phyloP scores from a whole-genome alignment of 2,329 filamentous ascomycete species.

The Aspergillus persii region DNA sequence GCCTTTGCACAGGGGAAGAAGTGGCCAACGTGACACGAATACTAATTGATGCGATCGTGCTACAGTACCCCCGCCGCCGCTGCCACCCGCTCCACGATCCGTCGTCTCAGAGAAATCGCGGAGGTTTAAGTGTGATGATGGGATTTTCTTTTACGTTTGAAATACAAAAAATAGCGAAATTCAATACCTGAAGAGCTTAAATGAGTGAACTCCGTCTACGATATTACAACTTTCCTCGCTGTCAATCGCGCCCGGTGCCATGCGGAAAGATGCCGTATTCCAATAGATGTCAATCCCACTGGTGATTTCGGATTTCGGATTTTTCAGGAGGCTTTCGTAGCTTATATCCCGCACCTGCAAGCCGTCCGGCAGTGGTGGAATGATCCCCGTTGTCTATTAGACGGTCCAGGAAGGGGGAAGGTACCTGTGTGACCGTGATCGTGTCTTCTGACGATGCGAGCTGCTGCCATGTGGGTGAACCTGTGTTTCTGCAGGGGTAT shows the following conservation, averaged over 20 bases:
- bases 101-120: conserved; percentile 94
- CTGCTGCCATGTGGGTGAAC: conserved; percentile 9
- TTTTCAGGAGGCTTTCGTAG: background rate
- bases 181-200: conserved; percentile 30
- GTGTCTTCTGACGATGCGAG: conserved; percentile 9
- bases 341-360: background rate
- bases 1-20: background rate
- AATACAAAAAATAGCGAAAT: conserved; percentile 38
- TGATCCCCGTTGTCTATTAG: no score
- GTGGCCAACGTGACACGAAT: conserved; percentile 8
- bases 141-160: conserved; percentile 37
- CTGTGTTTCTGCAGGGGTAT: background rate
- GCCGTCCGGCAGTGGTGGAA: background rate
- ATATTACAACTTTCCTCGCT: conserved; percentile 18
- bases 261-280: conserved; percentile 11
- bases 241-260: conserved; percentile 19
- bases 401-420: no score
- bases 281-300: conserved; percentile 23
- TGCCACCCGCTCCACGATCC: conserved; percentile 92
- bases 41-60: conserved; percentile 12
- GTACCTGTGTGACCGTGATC: conserved; percentile 3
- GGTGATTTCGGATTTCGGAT: conserved; percentile 14
- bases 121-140: conserved; percentile 62
- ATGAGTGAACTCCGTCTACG: conserved; percentile 22
- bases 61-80: conserved; percentile 84